Evolutionary conservation across 2,329 filamentous ascomycete species (phyloP).

Genomic region (Alternaria sp.): DNA sequence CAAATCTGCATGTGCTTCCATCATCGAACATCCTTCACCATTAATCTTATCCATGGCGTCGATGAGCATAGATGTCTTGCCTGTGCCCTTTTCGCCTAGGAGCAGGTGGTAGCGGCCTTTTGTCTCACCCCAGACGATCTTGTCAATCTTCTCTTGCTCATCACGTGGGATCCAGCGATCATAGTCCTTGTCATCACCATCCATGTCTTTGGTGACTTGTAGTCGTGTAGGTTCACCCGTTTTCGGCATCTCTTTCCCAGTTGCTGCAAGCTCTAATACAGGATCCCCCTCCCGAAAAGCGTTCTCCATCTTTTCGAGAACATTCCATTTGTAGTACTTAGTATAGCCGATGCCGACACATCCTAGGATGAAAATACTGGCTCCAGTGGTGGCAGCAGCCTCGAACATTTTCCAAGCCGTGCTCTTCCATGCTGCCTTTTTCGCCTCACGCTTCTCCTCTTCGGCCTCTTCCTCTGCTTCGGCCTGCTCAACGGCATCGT

Average conservation of each 20-base stretch:
- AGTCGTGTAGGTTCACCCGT: constrained; percentile 28
- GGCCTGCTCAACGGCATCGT: constrained; percentile 45
- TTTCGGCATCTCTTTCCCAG: constrained; percentile 44
- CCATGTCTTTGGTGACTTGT: constrained; percentile 23
- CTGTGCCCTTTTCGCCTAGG: constrained; percentile 93
- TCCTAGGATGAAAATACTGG: constrained; percentile 59
- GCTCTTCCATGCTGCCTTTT: constrained; percentile 42
- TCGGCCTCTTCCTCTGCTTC: constrained; percentile 19
- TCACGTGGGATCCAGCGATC: constrained; percentile 83
- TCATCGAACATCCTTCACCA: constrained; percentile 90
- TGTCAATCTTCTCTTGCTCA: constrained; percentile 82
- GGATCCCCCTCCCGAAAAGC: constrained; percentile 94
- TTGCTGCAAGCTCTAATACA: constrained; percentile 72
- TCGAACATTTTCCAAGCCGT: constrained; percentile 63
- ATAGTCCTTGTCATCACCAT: constrained; percentile 59
- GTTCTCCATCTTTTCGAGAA: constrained; percentile 90
- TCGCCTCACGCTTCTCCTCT: constrained; percentile 20
- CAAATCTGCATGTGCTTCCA: constrained; percentile 92
- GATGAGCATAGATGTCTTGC: constrained; percentile 95
- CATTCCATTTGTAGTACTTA: constrained; percentile 81
- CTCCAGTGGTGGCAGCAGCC: constrained; percentile 59
- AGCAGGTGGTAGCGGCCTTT: constrained; percentile 89
- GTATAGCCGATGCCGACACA: constrained; percentile 58
- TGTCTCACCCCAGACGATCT: constrained; percentile 77
- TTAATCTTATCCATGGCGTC: constrained; percentile 94